phyloP scores from a whole-genome alignment of 805 yeast species.

The Ogataea allantospora region DNA sequence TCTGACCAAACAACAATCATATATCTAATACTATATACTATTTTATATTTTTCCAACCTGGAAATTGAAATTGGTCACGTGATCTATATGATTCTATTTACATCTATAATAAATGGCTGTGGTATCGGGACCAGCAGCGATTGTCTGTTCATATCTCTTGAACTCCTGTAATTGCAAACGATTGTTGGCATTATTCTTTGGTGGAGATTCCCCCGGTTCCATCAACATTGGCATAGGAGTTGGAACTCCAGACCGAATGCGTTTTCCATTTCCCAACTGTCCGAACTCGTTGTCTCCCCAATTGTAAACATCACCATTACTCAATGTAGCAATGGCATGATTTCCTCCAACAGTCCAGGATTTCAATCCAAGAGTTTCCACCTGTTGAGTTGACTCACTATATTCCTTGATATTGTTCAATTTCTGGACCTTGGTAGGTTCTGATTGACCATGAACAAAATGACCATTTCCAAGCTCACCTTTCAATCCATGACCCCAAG shows the following conservation, averaged over 20 bases:
- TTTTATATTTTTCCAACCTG: background rate
- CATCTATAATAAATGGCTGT: constrained; percentile 61
- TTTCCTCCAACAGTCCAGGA: constrained; percentile 61
- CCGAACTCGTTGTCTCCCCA: constrained; percentile 88
- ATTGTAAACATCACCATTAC: constrained; percentile 61
- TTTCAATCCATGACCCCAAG: constrained; percentile 80
- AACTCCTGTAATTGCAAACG: constrained; percentile 44
- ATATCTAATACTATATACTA: background rate
- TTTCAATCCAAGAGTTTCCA: constrained; percentile 47
- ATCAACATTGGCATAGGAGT: constrained; percentile 50
- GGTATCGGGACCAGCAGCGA: constrained; percentile 60
- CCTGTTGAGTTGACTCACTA: constrained; percentile 43
- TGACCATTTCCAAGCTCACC: constrained; percentile 86
- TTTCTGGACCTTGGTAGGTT: constrained; percentile 58
- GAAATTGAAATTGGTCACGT: background rate
- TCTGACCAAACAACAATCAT: constrained; percentile 10
- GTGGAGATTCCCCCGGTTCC: constrained; percentile 43
- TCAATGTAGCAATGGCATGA: constrained; percentile 60
- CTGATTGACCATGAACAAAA: constrained; percentile 68
- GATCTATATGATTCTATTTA: constrained; percentile 1
- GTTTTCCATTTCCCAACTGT: constrained; percentile 83
- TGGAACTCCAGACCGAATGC: constrained; percentile 57
- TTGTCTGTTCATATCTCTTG: constrained; percentile 46
- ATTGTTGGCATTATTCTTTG: constrained; percentile 33
- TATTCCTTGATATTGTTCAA: constrained; percentile 50